Evolutionary conservation across 495 filamentous ascomycete genomes (phyloP), one percentile per base, ranked within the genome.

Genomic region (Hypomontagnella monticulosa): DNA sequence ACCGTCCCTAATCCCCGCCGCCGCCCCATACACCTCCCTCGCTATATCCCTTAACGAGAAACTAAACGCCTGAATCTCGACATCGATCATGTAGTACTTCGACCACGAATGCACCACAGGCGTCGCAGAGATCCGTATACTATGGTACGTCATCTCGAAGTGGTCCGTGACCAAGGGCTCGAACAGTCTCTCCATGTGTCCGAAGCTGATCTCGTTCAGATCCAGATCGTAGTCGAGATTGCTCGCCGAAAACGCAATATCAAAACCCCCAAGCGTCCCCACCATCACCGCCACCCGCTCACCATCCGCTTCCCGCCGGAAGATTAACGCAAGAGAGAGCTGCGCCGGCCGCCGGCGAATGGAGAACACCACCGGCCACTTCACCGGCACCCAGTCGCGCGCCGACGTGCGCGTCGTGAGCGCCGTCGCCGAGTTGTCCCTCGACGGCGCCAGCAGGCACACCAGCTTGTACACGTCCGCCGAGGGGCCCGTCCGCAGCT

Each of bases 191-290:
- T 47, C 54, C 54, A 47, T 37, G 0, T 46, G 14, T 10, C 3
- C 12, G 11, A 57, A 38, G 3, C 9, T 38, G 10, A 57, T 18
- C 15, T 16, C 10, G 1, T 33, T 10, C 7, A 14, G 14, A 5
- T 55, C 14, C 3, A 41, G 9, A 2, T 49, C 43, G 1, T 48
- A 1, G 48, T 42, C 66, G 66, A 75, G 12, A 27, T 58, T 12
- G 62, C 67, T 44, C 55, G 67, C 46, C 23, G 49, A 19, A 69
- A 73, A 38, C 33, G 63, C 56, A 36, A 74, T 23, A 20, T 62
- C 27, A 10, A 62, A 34, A 0, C 59, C 59, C 4, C 43, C 33
- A 3, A 55, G 50, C 0, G 59, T 55, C 11, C 59, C 59, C 6
- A 55, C 48, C 42, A 62, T 34, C 23, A 55, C 33, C 6, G 36